Evolutionary conservation across 2,329 filamentous ascomycete genomes (phyloP), one percentile per base, ranked within the genome.

Genomic region (Colletotrichum plurivorum): DNA sequence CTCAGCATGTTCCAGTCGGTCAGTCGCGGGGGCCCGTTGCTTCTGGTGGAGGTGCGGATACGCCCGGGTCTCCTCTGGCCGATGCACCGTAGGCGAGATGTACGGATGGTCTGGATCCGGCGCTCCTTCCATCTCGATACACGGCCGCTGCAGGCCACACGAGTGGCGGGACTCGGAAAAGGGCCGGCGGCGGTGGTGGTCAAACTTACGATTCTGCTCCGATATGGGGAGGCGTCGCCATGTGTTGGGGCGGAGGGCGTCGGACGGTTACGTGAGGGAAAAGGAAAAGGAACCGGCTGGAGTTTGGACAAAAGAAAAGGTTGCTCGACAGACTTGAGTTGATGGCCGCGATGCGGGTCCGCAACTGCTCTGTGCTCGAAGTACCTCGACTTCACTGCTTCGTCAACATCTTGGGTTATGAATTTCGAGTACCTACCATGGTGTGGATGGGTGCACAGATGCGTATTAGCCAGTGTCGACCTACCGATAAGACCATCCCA

Each of bases 311-410:
- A 67, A 31, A 62, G 18, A 63, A 53, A 61, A 62, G 22, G 25
- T 53, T 66, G 62, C 62, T 41, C 39, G 62, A 66, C 65, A 58
- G 57, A 64, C 54, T 31, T 53, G 60, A 46, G 60, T 57, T 65
- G 65, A 54, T 66, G 49, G 43, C 41, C 49, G 39, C 54, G 49
- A 49, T 62, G 20, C 20, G 52, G 49, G 56, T 16, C 56, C 41
- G 22, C 18, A 43, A 39, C 46, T 61, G 56, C 41, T 15, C 54
- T 51, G 53, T 63, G 43, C 60, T 55, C 22, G 8, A 10, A 10
- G 31, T 3, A 36, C 10, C 31, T 36, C 8, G 8, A 36, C 31
- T 9, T 36, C 31, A 36, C 31, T 36, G 31, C 31, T 36, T 36
- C 31, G 31, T 10, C 31, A 36, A 36, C 31, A 36, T 12, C 31